A percentile compares a stretch with the other conserved stretches of the same genome.
phyloP scores from a whole-genome alignment of 163 green algal genomes.

The Scenedesmus sp. region DNA sequence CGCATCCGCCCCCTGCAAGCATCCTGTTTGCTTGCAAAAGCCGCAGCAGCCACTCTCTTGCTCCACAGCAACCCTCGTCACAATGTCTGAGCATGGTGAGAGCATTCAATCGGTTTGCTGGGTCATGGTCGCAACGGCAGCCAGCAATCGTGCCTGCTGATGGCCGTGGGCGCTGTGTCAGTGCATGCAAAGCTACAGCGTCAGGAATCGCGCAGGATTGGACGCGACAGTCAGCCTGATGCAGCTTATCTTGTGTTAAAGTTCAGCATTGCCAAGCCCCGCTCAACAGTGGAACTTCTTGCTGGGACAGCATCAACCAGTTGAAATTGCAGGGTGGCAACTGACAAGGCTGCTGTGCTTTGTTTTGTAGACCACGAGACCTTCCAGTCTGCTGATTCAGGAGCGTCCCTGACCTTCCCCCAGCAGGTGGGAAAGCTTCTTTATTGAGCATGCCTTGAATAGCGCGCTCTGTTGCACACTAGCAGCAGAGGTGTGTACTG shows the following conservation, averaged over 20 bases:
- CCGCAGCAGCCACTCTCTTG: slow-evolving; percentile 13
- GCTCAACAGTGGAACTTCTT: background rate
- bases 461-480: background rate
- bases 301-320: background rate
- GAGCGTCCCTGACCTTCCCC: slow-evolving; percentile 95
- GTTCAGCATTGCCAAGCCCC: background rate
- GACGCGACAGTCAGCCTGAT: background rate
- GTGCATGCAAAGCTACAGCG: slow-evolving; percentile 3
- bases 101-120: background rate
- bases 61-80: slow-evolving; percentile 24
- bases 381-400: slow-evolving; percentile 69
- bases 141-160: background rate
- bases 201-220: background rate
- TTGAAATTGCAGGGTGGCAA: slow-evolving; percentile 9
- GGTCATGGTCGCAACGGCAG: background rate
- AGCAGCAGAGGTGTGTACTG: background rate
- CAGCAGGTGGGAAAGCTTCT: slow-evolving; percentile 63
- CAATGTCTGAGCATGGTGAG: slow-evolving; percentile 50
- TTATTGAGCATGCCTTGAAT: background rate
- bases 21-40: slow-evolving; percentile 16
- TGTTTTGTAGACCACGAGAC: slow-evolving; percentile 63
- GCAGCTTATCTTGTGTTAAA: background rate
- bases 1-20: slow-evolving; percentile 4
- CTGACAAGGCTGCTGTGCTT: background rate
- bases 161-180: background rate